Conservation (phyloP, 306 rosid species). For the Echinosophora koreensis region DNA sequence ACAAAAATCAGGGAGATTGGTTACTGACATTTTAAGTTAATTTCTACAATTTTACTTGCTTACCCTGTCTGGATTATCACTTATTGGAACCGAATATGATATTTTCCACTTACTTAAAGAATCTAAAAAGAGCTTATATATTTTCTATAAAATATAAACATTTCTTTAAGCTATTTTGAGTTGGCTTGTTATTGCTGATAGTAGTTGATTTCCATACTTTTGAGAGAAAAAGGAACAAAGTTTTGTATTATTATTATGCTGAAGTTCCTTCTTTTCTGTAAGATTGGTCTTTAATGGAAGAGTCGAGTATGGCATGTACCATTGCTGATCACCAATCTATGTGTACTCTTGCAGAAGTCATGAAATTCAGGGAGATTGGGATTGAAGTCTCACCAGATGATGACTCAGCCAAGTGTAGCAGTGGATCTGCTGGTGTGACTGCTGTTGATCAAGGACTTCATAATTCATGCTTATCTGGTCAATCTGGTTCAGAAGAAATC, state of each 20-base stretch:
- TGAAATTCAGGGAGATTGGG: slow-evolving; percentile 70
- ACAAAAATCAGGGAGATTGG: slow-evolving; percentile 8
- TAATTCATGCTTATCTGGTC: slow-evolving; percentile 51
- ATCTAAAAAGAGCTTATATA: background rate
- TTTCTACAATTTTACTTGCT: background rate
- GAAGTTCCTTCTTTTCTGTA: slow-evolving; percentile 26
- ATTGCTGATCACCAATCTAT: slow-evolving; percentile 35
- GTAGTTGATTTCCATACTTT: slow-evolving; percentile 14
- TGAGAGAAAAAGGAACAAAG: background rate
- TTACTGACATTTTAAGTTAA: background rate
- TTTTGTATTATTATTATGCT: background rate
- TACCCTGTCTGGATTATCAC: background rate
- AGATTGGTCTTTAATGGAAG: slow-evolving; percentile 11
- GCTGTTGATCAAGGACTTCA: slow-evolving; percentile 49
- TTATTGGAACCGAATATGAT: background rate
- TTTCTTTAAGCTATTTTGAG: slow-evolving; percentile 10
- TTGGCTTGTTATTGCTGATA: slow-evolving; percentile 1
- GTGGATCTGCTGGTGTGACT: slow-evolving; percentile 51
- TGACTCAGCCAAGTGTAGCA: slow-evolving; percentile 53
- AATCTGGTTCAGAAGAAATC: slow-evolving; percentile 56
- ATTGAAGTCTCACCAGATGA: slow-evolving; percentile 57
- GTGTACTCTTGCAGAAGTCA: slow-evolving; percentile 69
- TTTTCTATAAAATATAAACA: background rate
- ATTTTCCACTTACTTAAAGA: background rate
- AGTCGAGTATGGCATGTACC: slow-evolving; percentile 2